A percentile compares a stretch with the other conserved stretches of the same genome.
These are phyloP conservation scores for Lasiosphaeria miniovina DNA, from an alignment of 495 filamentous ascomycete species.

Conservation along the genomic window DNA sequence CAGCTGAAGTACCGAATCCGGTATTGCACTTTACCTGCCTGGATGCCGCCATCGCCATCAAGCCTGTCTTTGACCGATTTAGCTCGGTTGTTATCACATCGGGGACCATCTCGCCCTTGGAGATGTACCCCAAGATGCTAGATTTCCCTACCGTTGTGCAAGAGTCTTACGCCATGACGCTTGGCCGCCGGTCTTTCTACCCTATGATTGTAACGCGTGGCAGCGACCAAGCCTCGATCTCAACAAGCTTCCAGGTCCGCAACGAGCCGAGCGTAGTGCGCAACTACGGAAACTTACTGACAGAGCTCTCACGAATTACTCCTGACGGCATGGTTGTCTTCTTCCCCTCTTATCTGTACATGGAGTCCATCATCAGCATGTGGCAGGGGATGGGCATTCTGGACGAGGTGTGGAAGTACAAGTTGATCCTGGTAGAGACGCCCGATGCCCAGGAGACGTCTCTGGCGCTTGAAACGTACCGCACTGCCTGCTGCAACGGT, in stretches of 20 bases:
- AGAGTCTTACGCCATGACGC: conserved; percentile 95
- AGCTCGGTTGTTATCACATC: conserved; percentile 98
- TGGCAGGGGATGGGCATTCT: conserved; percentile 98
- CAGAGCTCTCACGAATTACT: conserved; percentile 90
- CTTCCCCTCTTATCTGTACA: conserved; percentile 98
- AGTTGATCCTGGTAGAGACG: conserved; percentile 96
- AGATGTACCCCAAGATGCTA: conserved; percentile 99
- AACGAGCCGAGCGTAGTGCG: conserved; percentile 92
- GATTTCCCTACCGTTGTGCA: conserved; percentile 87
- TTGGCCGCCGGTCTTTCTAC: conserved; percentile 90
- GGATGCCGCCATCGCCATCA: conserved; percentile 97
- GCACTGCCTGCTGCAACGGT: conserved; percentile 95
- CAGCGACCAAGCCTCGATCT: conserved; percentile 87
- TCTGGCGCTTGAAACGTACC: conserved; percentile 91
- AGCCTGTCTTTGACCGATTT: conserved; percentile 95
- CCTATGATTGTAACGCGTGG: conserved; percentile 97
- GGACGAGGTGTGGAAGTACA: conserved; percentile 98
- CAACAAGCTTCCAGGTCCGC: conserved; percentile 86
- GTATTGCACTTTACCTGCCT: conserved; percentile 94
- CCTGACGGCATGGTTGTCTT: conserved; percentile 98
- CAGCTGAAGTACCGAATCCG: conserved; percentile 92
- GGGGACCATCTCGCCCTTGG: conserved; percentile 91
- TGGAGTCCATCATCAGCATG: conserved; percentile 98
- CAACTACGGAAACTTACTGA: conserved; percentile 90
- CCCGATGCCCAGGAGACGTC: conserved; percentile 97